Conservation (phyloP, 805 yeast species). For the Nakazawaea holstii region DNA sequence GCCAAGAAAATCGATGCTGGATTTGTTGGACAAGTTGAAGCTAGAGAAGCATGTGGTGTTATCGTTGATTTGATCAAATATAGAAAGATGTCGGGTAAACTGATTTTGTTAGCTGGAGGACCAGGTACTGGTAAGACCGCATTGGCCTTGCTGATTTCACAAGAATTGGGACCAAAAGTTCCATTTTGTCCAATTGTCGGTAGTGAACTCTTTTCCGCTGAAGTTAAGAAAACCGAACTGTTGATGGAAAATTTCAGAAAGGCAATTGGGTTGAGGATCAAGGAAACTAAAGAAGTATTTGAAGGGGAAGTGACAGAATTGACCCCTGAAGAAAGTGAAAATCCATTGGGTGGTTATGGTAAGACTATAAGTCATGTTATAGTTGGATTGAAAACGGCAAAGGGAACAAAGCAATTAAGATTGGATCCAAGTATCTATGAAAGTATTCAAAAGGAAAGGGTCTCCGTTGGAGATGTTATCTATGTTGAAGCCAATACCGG, state of each 20-base stretch:
- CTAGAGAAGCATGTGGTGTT: conserved; percentile 91
- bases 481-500: conserved; percentile 98
- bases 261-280: conserved; percentile 92
- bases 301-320: conserved; percentile 98
- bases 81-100: conserved; percentile 91
- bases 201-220: conserved; percentile 90
- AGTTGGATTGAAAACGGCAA: conserved; percentile 88
- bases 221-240: conserved; percentile 93
- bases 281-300: conserved; percentile 95
- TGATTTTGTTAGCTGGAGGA: conserved; percentile 92
- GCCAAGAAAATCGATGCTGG: conserved; percentile 89
- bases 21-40: conserved; percentile 69
- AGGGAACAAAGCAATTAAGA: conserved; percentile 84
- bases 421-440: conserved; percentile 92
- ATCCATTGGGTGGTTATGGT: conserved; percentile 97
- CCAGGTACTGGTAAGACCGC: conserved; percentile 99
- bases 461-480: conserved; percentile 92
- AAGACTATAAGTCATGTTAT: conserved; percentile 92
- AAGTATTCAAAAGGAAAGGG: conserved; percentile 90
- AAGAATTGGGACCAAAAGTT: conserved; percentile 93
- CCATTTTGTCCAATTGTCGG: conserved; percentile 98
- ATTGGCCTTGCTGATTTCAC: conserved; percentile 90
- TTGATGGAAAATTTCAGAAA: conserved; percentile 95
- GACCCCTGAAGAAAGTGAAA: conserved; percentile 93
- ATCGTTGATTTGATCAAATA: conserved; percentile 90